A percentile compares a stretch with the other conserved stretches of the same genome.
Conservation (phyloP, 2,329 filamentous ascomycete genomes). For the Fusarium penzigii region DNA sequence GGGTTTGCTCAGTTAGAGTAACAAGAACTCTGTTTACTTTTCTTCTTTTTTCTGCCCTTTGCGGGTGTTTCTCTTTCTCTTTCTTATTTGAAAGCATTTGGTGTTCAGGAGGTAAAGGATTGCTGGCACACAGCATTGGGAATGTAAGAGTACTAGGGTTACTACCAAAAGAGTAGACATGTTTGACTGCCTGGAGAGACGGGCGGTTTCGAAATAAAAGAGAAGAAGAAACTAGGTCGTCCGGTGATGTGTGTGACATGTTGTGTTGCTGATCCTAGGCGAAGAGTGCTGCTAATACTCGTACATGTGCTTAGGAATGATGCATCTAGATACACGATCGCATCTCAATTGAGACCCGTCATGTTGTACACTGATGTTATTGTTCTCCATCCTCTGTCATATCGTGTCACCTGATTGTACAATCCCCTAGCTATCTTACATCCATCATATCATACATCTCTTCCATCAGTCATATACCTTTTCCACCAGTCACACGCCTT, state of each 20-base stretch:
- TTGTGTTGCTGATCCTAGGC: too few species aligned
- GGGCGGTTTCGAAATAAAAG: background rate
- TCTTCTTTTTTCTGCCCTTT: background rate
- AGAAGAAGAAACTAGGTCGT: too few species aligned
- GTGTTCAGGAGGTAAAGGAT: slow-evolving; percentile 10
- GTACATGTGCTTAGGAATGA: too few species aligned
- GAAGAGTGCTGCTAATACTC: too few species aligned
- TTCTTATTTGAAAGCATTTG: background rate
- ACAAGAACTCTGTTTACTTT: too few species aligned
- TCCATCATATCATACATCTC: slow-evolving; percentile 12
- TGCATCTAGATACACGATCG: too few species aligned
- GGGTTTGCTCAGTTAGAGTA: slow-evolving; percentile 6
- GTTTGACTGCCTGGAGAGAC: slow-evolving; percentile 15
- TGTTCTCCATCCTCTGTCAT: too few species aligned
- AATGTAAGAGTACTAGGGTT: slow-evolving; percentile 21
- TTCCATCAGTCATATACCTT: slow-evolving; percentile 11
- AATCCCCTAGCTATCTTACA: background rate
- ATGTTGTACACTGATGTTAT: too few species aligned
- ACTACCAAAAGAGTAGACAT: slow-evolving; percentile 4
- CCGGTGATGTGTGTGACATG: too few species aligned
- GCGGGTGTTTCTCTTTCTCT: background rate
- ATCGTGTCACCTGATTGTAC: too few species aligned
- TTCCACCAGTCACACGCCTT: background rate
- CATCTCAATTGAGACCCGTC: too few species aligned
- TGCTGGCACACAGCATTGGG: slow-evolving; percentile 14